Evolutionary conservation across 495 filamentous ascomycete species (phyloP), one percentile per base, ranked within the genome.

Genomic region (Penicillium atrosanguineum): DNA sequence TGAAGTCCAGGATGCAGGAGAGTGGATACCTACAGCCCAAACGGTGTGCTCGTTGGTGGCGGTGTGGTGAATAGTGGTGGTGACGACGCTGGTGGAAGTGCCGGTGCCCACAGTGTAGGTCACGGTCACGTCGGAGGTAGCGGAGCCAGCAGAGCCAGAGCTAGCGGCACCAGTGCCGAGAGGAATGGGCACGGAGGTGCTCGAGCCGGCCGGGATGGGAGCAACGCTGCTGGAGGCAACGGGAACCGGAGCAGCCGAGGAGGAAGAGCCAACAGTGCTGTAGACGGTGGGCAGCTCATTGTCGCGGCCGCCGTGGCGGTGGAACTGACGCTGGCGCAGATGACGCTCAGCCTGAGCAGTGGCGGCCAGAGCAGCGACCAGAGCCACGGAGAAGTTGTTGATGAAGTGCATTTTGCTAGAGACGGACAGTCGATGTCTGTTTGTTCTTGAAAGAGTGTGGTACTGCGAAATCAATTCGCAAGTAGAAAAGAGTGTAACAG

Each of bases 41-140:
- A 71, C 70, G 38, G 71, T 75, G 42, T 69, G 52, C 20, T 67
- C 61, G 23, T 69, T 45, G 39, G 72, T 76, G 31, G 63, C 53
- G 54, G 79, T 83, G 55, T 68, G 67, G 64, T 77, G 65, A 55
- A 83, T 74, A 18, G 80, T 83, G 46, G 81, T 84, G 25, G 81
- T 83, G 15, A 83, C 68, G 37, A 83, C 73, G 38, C 70, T 79
- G 50, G 77, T 77, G 0, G 78, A 79, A 15, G 78, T 68, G 47
- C 82, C 82, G 43, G 71, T 61, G 46, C 77, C 78, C 38, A 79
- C 79, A 20, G 77, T 84, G 79, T 85, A 94, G 28, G 76, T 80
- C 16, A 87, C 61, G 50, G 73, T 79, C 48, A 80, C 69, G 61
- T 81, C 81, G 48, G 56, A 52, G 36, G 62, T 59, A 43, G 65